phyloP scores from a whole-genome alignment of 148 eudicot genomes.

The Camellia japonica region DNA sequence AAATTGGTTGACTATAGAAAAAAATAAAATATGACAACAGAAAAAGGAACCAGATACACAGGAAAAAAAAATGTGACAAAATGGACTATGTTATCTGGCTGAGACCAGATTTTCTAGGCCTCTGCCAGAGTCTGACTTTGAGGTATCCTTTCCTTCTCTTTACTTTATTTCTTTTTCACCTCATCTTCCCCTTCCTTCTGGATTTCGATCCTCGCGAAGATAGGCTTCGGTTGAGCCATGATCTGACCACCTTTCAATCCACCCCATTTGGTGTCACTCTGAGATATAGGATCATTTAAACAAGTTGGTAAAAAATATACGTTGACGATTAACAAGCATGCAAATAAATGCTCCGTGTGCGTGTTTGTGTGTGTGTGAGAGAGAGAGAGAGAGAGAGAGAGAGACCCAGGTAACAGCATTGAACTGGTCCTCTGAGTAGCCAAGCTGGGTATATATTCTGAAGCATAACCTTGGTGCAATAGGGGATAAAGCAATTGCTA shows the following conservation, averaged over 20 bases:
- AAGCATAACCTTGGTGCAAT: slow-evolving; percentile 67
- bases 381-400: slow-evolving; percentile 34
- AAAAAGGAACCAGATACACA: neutral
- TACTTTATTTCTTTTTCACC: slow-evolving; percentile 45
- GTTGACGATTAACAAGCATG: neutral
- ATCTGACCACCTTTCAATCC: slow-evolving; percentile 80
- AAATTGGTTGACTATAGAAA: neutral
- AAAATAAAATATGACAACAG: no score
- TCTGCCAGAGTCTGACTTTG: slow-evolving; percentile 40
- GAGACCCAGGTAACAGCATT: slow-evolving; percentile 69
- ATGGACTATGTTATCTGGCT: neutral
- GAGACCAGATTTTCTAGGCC: slow-evolving; percentile 25
- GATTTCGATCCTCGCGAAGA: slow-evolving; percentile 77
- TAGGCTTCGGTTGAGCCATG: slow-evolving; percentile 73
- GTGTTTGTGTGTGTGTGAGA: slow-evolving; percentile 15
- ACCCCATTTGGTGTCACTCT: slow-evolving; percentile 94
- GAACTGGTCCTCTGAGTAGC: slow-evolving; percentile 78
- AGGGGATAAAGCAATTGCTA: slow-evolving; percentile 82
- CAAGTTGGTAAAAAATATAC: neutral
- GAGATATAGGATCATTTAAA: slow-evolving; percentile 25
- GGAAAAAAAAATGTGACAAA: neutral
- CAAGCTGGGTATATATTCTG: slow-evolving; percentile 89
- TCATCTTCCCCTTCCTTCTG: slow-evolving; percentile 36
- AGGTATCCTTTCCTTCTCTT: slow-evolving; percentile 57
- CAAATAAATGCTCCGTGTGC: neutral